Base-by-base conservation (phyloP, 106 monocot genomes). In the Allium fistulosum region DNA sequence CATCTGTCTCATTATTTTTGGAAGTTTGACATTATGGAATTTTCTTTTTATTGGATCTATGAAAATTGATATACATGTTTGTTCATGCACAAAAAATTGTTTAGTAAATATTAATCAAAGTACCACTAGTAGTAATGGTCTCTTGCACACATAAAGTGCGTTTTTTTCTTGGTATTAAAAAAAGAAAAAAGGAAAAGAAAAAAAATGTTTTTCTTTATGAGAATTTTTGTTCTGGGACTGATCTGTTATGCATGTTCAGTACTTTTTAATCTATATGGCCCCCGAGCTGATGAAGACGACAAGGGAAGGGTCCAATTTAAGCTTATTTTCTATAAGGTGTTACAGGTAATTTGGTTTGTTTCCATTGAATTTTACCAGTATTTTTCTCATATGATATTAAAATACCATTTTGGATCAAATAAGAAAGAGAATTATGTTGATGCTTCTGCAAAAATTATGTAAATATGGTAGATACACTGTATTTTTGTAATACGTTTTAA, bases 181-280 rank as follows among this genome's bases (percentile, higher is more conserved):
- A 8, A 73, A 47, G 14, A 10, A 22, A 22, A 22, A 22, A 22
- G 22, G 22, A 22, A 22, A 22, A n/a, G n/a, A n/a, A n/a, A 22
- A 22, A 22, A 22, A 22, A 37, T 37, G 37, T 37, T 37, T 37
- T 37, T 37, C 2, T 37, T 37, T 37, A 37, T 37, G 5, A 37
- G 37, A 37, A 2, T 5, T 37, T 37, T 37, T 37, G 9, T 49
- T 47, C 49, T 65, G 47, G 62, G 49, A 49, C 65, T 65, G 12
- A 65, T 48, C 48, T 49, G 22, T 26, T 14, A 12, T 73, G 63
- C 17, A 57, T 78, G 56, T 77, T 26, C 78, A 90, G 90, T 90
- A 11, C 82, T 90, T 72, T 90, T 90, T 59, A 90, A 90, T 67
- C 49, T 90, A 77, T 90, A 90, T 71, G 90, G 90, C 4, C 90